phyloP scores from a whole-genome alignment of 306 rosid genomes.

The Neltuma alba region DNA sequence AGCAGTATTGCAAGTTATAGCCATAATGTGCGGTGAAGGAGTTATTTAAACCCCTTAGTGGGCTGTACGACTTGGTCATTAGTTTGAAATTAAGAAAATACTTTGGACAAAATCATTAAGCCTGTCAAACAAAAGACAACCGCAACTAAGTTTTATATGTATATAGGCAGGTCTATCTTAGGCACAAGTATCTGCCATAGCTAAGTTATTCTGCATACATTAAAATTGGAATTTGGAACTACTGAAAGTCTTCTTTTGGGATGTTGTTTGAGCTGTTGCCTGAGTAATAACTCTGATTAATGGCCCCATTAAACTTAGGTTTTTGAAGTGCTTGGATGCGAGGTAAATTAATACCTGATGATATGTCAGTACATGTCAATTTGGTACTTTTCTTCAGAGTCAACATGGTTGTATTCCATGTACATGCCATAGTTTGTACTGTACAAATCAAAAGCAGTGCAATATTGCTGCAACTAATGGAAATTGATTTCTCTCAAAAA shows the following conservation, averaged over 20 bases:
- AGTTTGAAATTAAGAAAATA: not conserved
- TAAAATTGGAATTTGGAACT: not conserved
- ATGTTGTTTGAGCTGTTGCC: not conserved
- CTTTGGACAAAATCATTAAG: not conserved
- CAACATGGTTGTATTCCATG: not conserved
- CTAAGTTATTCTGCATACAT: not conserved
- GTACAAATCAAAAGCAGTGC: too few relatives aligned
- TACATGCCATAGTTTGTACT: not conserved
- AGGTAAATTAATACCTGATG: not conserved
- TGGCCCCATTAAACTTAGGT: not conserved
- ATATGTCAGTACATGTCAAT: not conserved
- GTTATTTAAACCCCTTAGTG: not conserved
- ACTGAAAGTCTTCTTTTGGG: not conserved
- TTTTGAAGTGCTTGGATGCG: not conserved
- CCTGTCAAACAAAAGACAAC: too few relatives aligned
- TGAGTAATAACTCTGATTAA: not conserved
- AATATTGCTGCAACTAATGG: not conserved
- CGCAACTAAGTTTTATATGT: too few relatives aligned
- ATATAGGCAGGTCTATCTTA: not conserved
- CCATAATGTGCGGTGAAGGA: not conserved
- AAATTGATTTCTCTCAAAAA: conserved; percentile 2
- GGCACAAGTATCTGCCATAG: not conserved
- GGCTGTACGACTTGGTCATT: not conserved
- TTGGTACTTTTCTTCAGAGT: conserved; percentile 2
- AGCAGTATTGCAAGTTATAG: not conserved